Evolutionary conservation across 495 filamentous ascomycete species (phyloP).

Genomic region (Apodospora peruviana): DNA sequence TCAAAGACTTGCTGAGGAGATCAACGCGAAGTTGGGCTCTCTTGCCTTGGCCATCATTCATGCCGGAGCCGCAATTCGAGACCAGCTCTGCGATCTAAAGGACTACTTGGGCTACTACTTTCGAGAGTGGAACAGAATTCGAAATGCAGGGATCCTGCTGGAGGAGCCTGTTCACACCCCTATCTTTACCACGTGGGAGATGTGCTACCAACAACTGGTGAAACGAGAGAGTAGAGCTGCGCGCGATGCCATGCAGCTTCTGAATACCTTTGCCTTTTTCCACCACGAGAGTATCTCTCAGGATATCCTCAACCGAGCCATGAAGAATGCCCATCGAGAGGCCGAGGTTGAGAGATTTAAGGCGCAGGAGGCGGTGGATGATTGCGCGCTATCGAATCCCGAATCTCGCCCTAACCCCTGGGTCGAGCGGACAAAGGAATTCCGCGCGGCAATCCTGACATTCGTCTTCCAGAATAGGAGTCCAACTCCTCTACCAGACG

Average conservation of each 20-base stretch:
- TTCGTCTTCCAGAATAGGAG: neutral
- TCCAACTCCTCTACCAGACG: neutral
- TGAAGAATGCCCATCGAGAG: conserved; percentile 1
- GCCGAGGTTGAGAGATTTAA: neutral
- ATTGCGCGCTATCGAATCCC: neutral
- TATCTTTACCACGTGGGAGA: conserved; percentile 8
- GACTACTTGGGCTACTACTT: conserved; percentile 4
- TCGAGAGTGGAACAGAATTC: neutral
- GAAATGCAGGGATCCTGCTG: neutral
- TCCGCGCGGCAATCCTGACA: neutral
- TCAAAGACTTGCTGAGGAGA: conserved; percentile 15
- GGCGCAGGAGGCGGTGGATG: neutral
- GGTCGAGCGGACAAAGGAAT: neutral
- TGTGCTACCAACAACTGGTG: conserved; percentile 1
- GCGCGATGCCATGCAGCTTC: conserved; percentile 2
- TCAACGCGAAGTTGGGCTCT: conserved; percentile 27
- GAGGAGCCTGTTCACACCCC: neutral
- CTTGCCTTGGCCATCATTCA: conserved; percentile 36
- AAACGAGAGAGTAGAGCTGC: neutral
- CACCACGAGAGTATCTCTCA: conserved; percentile 4
- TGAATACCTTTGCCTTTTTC: conserved; percentile 8
- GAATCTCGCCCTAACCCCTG: neutral
- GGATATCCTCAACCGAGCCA: neutral
- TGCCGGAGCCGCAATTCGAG: conserved; percentile 28
- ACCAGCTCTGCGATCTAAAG: neutral